phyloP scores from a whole-genome alignment of 768 basidiomycete species.

The Lanmaoa pseudosensibilis region DNA sequence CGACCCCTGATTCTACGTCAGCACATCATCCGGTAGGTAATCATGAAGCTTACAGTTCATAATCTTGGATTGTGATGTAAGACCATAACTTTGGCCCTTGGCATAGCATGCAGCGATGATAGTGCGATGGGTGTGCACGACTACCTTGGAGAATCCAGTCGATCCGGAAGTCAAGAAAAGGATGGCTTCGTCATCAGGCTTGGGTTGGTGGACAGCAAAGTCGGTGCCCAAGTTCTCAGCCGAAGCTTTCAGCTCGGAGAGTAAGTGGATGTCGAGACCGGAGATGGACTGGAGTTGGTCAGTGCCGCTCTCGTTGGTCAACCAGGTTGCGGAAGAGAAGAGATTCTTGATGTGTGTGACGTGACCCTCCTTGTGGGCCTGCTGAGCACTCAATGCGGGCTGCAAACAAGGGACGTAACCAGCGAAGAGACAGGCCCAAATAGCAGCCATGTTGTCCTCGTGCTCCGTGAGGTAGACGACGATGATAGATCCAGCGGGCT shows the following conservation, averaged over 20 bases:
- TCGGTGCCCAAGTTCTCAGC: conserved; percentile 7
- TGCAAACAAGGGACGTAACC: conserved; percentile 34
- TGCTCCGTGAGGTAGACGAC: conserved; percentile 34
- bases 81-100: conserved; percentile 36
- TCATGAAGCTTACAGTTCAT: conserved; percentile 37
- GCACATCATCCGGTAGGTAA: not conserved
- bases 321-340: conserved; percentile 32
- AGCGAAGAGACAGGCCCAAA: conserved; percentile 33
- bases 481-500: conserved; percentile 27
- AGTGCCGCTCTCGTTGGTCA: conserved; percentile 30
- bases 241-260: conserved; percentile 22
- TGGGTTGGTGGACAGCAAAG: conserved; percentile 20
- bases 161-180: conserved; percentile 44
- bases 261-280: conserved; percentile 26
- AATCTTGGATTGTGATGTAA: conserved; percentile 36
- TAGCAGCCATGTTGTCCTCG: conserved; percentile 34
- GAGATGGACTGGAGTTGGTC: conserved; percentile 26
- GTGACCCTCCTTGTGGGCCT: conserved; percentile 16
- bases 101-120: conserved; percentile 35
- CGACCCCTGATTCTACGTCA: conserved; percentile 35
- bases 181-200: conserved; percentile 33
- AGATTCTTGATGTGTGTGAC: conserved; percentile 31
- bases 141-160: conserved; percentile 46
- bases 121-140: conserved; percentile 40
- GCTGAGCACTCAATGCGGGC: conserved; percentile 34